These are phyloP conservation scores for Yamadazyma diospyri DNA, from an alignment of 1,139 yeast species.

Conservation along the genomic window DNA sequence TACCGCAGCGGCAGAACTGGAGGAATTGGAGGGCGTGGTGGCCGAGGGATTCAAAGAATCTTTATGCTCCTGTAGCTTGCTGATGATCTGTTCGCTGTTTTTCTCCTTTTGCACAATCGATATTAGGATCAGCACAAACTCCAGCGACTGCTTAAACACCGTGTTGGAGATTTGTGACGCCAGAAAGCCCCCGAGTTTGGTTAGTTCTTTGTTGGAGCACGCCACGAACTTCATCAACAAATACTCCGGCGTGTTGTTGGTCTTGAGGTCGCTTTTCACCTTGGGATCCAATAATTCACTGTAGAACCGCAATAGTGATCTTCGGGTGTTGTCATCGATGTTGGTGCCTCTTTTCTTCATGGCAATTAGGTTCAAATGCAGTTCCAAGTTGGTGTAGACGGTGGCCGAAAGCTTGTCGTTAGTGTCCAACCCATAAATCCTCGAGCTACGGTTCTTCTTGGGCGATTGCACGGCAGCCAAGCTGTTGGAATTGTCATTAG, in stretches of 20 bases:
- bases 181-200: constrained; percentile 43
- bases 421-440: constrained; percentile 14
- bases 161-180: constrained; percentile 39
- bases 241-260: constrained; percentile 55
- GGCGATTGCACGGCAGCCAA: constrained; percentile 11
- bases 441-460: constrained; percentile 11
- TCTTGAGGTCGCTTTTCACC: constrained; percentile 34
- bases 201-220: constrained; percentile 61
- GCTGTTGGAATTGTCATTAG: background rate
- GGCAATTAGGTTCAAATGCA: constrained; percentile 51
- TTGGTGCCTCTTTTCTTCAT: constrained; percentile 42
- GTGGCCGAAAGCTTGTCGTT: constrained; percentile 43
- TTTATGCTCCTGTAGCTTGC: constrained; percentile 43
- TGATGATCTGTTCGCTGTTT: constrained; percentile 37
- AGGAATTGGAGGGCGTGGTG: background rate
- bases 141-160: constrained; percentile 54
- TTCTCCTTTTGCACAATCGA: constrained; percentile 43
- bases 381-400: constrained; percentile 45
- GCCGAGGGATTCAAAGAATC: constrained; percentile 31
- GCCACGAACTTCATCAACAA: constrained; percentile 64
- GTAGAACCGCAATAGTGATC: constrained; percentile 56
- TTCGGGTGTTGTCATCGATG: constrained; percentile 36
- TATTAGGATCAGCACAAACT: constrained; percentile 55
- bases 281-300: constrained; percentile 56
- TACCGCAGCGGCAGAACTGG: constrained; percentile 8